phyloP scores from a whole-genome alignment of 768 basidiomycete genomes.

The Neoboletus brunneissimus region DNA sequence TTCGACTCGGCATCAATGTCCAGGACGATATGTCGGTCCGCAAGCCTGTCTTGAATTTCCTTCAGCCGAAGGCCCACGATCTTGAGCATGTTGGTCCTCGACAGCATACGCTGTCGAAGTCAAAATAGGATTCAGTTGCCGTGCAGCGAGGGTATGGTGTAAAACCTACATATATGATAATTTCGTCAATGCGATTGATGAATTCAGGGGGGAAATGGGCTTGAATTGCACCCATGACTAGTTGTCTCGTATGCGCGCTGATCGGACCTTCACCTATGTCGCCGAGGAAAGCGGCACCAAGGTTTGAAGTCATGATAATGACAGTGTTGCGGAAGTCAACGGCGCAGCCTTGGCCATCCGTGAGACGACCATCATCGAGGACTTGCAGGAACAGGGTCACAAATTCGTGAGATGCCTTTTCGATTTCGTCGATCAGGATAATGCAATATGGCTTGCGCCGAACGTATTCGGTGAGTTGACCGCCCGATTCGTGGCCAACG shows the following conservation, averaged over 20 bases:
- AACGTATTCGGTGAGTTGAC: constrained; percentile 91
- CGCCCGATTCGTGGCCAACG: constrained; percentile 86
- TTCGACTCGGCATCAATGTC: constrained; percentile 76
- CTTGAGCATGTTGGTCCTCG: constrained; percentile 67
- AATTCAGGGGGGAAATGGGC: constrained; percentile 91
- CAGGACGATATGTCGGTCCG: constrained; percentile 75
- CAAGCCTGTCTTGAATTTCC: constrained; percentile 81
- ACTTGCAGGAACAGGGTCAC: constrained; percentile 77
- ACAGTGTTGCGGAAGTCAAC: constrained; percentile 89
- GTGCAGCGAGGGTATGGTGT: not conserved
- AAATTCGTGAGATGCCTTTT: constrained; percentile 82
- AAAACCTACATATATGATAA: constrained; percentile 60
- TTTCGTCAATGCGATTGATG: constrained; percentile 85
- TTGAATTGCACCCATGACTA: constrained; percentile 80
- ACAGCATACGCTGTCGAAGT: constrained; percentile 67
- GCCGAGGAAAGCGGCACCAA: constrained; percentile 74
- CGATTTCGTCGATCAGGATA: constrained; percentile 83
- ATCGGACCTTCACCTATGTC: constrained; percentile 75
- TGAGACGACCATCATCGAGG: constrained; percentile 88
- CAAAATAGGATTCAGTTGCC: constrained; percentile 26
- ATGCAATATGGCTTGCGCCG: constrained; percentile 89
- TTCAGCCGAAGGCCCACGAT: constrained; percentile 88
- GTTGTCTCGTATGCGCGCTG: constrained; percentile 50
- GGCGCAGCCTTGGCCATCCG: constrained; percentile 89
- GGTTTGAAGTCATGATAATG: constrained; percentile 93